Evolutionary conservation across 805 yeast genomes (phyloP).

Genomic region (Wickerhamiella qilinensis): DNA sequence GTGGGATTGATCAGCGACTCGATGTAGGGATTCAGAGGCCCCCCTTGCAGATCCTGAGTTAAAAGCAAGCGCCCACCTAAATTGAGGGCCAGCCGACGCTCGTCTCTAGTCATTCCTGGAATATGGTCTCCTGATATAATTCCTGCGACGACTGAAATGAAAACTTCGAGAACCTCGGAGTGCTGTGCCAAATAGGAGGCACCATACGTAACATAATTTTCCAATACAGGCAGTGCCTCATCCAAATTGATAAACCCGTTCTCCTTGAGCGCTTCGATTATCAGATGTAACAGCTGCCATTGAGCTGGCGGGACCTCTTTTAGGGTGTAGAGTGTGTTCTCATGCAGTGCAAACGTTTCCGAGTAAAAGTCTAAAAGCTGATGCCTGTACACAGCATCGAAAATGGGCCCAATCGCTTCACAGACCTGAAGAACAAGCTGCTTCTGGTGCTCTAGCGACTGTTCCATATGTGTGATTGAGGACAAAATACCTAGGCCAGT

Average conservation of each 20-base stretch:
- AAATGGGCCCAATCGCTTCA: conserved; percentile 51
- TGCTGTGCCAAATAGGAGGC: conserved; percentile 31
- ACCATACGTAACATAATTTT: conserved; percentile 56
- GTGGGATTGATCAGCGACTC: conserved; percentile 6
- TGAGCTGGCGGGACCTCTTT: conserved; percentile 48
- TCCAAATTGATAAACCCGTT: conserved; percentile 49
- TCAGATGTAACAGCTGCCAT: conserved; percentile 53
- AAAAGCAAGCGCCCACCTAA: conserved; percentile 28
- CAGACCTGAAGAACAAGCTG: conserved; percentile 51
- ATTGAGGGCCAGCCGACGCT: conserved; percentile 31
- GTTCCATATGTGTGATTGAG: conserved; percentile 65
- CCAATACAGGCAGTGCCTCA: conserved; percentile 57
- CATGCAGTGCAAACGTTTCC: conserved; percentile 63
- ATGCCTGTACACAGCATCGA: conserved; percentile 48
- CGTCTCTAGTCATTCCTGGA: conserved; percentile 23
- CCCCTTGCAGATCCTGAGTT: conserved; percentile 13
- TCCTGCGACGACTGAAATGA: not conserved
- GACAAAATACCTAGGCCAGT: conserved; percentile 70
- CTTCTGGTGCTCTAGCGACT: conserved; percentile 67
- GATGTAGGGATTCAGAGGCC: conserved; percentile 8
- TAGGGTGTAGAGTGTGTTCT: conserved; percentile 45
- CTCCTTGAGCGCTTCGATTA: conserved; percentile 26
- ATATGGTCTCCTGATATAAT: not conserved
- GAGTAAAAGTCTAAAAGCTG: conserved; percentile 57
- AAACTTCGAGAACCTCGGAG: conserved; percentile 11